These are phyloP conservation scores for barrel medic (Medicago truncatula) DNA, from an alignment of 306 rosid species.

Conservation along the genomic window MtrunA17r5.0-ANR NC_053042.1:32227501-32228000, in stretches of 20 bases:
- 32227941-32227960: constrained; percentile 88
- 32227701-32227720: constrained; percentile 73
- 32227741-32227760: constrained; percentile 97
- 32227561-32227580: constrained; percentile 1
- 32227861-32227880: constrained; percentile 32
- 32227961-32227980: constrained; percentile 53
- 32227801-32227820: constrained; percentile 38
- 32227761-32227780: constrained; percentile 90
- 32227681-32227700: constrained; percentile 71
- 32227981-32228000: constrained; percentile 18
- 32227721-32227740: constrained; percentile 95
- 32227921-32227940: constrained; percentile 88
- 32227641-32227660: constrained; percentile 5
- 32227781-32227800: constrained; percentile 71
- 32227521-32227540: constrained; percentile 11
- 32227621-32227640: background rate
- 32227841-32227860: constrained; percentile 16
- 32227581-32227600: constrained; percentile 5
- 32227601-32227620: background rate
- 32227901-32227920: constrained; percentile 96
- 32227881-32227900: constrained; percentile 72
- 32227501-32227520: background rate
- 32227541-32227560: constrained; percentile 20
- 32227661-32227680: constrained; percentile 30
- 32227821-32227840: constrained; percentile 36